Conservation (phyloP, 2,329 filamentous ascomycete genomes). For the Fusarium luffae region DNA sequence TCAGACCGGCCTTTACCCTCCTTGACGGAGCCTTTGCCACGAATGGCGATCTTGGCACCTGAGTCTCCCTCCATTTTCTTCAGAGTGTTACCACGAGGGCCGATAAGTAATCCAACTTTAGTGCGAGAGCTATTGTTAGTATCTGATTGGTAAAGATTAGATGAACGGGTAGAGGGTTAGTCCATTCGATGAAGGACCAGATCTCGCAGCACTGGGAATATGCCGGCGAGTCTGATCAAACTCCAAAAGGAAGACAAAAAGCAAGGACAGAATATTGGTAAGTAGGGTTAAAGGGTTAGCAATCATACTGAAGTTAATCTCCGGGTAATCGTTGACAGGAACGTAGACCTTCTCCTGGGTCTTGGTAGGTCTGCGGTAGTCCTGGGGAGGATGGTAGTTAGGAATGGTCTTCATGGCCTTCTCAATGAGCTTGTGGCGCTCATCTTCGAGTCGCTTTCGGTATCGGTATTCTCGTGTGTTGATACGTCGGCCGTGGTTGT, state of each 20-base stretch:
- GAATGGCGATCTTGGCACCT: slow-evolving; percentile 97
- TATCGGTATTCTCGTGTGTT: slow-evolving; percentile 99
- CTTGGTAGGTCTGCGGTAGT: slow-evolving; percentile 98
- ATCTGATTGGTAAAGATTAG: slow-evolving; percentile 54
- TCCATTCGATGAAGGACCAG: slow-evolving; percentile 51
- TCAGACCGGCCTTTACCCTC: slow-evolving; percentile 99
- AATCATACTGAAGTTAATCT: slow-evolving; percentile 99
- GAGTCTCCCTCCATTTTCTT: slow-evolving; percentile 99
- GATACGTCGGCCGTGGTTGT: slow-evolving; percentile 99
- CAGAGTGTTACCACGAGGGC: slow-evolving; percentile 98
- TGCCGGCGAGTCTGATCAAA: slow-evolving; percentile 56
- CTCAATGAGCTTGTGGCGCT: slow-evolving; percentile 98
- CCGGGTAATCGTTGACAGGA: slow-evolving; percentile 99
- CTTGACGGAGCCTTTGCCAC: slow-evolving; percentile 99
- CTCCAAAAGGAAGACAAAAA: slow-evolving; percentile 57
- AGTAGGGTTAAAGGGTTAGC: slow-evolving; percentile 95
- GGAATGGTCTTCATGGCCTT: slow-evolving; percentile 99
- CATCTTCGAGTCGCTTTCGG: slow-evolving; percentile 96
- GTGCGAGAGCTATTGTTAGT: slow-evolving; percentile 94
- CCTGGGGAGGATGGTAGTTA: slow-evolving; percentile 98
- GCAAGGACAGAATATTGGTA: slow-evolving; percentile 53
- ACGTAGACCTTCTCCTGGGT: slow-evolving; percentile 99
- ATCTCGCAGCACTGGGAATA: slow-evolving; percentile 47
- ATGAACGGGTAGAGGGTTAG: slow-evolving; percentile 46
- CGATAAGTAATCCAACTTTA: slow-evolving; percentile 99